These are phyloP conservation scores for Shiraia bambusicola DNA, from an alignment of 2,329 filamentous ascomycete species.

Conservation along the genomic window DNA sequence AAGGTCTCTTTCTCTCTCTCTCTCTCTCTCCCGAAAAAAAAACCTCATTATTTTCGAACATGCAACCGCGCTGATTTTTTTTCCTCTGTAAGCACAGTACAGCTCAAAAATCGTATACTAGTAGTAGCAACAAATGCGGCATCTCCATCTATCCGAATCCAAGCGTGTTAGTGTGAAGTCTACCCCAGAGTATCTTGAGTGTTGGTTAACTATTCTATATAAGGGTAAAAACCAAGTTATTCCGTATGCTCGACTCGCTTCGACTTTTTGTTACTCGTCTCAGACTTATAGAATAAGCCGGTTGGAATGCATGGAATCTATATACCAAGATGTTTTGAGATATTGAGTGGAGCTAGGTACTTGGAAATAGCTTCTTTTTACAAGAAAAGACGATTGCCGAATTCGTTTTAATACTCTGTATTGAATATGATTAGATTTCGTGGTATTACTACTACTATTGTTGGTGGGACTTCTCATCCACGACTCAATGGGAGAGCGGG, in stretches of 20 bases:
- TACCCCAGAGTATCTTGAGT: slow-evolving; percentile 24
- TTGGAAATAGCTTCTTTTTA: slow-evolving; percentile 17
- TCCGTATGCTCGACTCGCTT: not conserved
- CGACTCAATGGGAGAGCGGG: too few species aligned
- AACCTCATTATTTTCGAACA: too few species aligned
- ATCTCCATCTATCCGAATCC: slow-evolving; percentile 24
- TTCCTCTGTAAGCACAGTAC: too few species aligned
- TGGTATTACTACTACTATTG: too few species aligned
- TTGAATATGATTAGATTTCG: not conserved
- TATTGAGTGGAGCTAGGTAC: too few species aligned
- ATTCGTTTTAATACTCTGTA: slow-evolving; percentile 4
- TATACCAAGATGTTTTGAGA: slow-evolving; percentile 17
- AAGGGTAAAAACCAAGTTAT: slow-evolving; percentile 5
- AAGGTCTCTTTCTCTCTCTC: too few species aligned
- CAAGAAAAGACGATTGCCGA: slow-evolving; percentile 6
- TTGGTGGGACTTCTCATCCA: too few species aligned
- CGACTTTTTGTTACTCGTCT: too few species aligned
- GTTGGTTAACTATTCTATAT: slow-evolving; percentile 20
- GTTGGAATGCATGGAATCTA: too few species aligned
- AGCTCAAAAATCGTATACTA: slow-evolving; percentile 17
- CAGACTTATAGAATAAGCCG: too few species aligned
- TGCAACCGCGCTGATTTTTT: too few species aligned
- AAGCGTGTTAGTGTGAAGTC: slow-evolving; percentile 16
- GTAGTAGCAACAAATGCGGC: slow-evolving; percentile 13
- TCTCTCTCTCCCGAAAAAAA: too few species aligned